A percentile compares a stretch with the other conserved stretches of the same genome.
Conservation (phyloP, 2,329 filamentous ascomycete species). For the Fusarium drepaniforme region DNA sequence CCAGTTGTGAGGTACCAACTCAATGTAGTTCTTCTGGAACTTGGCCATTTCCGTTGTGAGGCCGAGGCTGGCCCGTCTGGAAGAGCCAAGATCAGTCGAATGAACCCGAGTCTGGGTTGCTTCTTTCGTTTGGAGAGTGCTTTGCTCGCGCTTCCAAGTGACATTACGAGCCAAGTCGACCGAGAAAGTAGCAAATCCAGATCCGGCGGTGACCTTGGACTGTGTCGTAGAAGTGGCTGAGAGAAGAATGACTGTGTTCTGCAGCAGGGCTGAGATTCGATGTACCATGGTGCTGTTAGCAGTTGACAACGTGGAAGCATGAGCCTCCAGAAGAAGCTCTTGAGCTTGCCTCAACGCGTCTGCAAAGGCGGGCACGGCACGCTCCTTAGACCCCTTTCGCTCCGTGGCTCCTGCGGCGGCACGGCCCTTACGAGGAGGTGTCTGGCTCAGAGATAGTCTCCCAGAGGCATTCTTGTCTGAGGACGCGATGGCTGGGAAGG, state of each 20-base stretch:
- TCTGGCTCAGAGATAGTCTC: conserved; percentile 50
- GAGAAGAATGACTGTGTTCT: conserved; percentile 74
- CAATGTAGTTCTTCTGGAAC: conserved; percentile 85
- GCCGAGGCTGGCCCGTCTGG: conserved; percentile 59
- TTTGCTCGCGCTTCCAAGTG: conserved; percentile 74
- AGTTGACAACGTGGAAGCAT: conserved; percentile 66
- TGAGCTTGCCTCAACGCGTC: conserved; percentile 74
- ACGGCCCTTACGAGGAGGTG: conserved; percentile 50
- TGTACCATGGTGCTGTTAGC: conserved; percentile 72
- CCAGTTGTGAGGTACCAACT: conserved; percentile 87
- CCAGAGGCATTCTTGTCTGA: conserved; percentile 56
- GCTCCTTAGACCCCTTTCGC: conserved; percentile 48
- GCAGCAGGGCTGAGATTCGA: conserved; percentile 71
- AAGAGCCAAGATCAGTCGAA: conserved; percentile 5
- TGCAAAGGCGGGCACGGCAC: conserved; percentile 59
- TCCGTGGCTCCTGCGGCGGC: conserved; percentile 32
- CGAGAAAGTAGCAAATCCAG: conserved; percentile 71
- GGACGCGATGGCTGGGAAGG: conserved; percentile 77
- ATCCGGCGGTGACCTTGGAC: conserved; percentile 60
- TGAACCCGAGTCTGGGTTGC: background rate
- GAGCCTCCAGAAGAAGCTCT: conserved; percentile 73
- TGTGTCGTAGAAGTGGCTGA: conserved; percentile 69
- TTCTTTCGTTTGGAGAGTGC: conserved; percentile 60
- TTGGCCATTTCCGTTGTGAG: conserved; percentile 65
- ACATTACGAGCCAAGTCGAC: conserved; percentile 79